Evolutionary conservation across 148 eudicot genomes (phyloP).

Genomic region (Selenicereus undatus): DNA sequence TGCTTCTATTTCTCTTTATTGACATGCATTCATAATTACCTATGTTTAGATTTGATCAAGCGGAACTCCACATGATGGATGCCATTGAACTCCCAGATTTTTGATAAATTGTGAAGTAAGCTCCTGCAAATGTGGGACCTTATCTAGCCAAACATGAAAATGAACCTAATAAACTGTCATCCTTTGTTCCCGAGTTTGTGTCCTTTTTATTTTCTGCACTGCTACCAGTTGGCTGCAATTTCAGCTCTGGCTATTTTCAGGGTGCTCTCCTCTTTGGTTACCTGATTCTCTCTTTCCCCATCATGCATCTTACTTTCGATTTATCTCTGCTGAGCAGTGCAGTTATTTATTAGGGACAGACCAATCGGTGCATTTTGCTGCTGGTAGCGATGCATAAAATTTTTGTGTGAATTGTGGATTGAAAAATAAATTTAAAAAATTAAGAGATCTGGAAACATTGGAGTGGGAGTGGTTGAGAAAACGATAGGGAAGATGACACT

Average conservation of each 20-base stretch:
- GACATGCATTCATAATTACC: not conserved
- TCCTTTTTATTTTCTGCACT: not conserved
- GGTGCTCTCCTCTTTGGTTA: not conserved
- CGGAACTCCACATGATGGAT: not conserved
- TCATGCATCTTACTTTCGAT: not conserved
- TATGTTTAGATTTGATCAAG: not conserved
- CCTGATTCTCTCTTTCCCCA: not conserved
- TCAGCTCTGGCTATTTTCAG: not conserved
- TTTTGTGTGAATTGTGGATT: not conserved
- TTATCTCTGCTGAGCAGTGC: not conserved
- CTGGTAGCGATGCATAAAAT: not conserved
- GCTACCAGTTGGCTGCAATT: not conserved
- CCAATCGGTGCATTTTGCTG: not conserved
- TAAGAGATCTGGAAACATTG: no score
- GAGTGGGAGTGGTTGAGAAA: not conserved
- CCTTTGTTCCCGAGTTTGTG: not conserved
- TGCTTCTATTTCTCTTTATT: not conserved
- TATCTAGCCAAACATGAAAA: not conserved
- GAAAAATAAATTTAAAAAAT: not conserved
- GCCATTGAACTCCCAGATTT: not conserved
- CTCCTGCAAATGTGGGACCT: not conserved
- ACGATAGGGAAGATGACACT: not conserved
- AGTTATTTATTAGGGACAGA: not conserved
- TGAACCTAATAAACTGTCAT: no score
- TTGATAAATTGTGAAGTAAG: not conserved